Evolutionary conservation across 208 protist genomes (phyloP), one percentile per base, ranked within the genome.

Genomic region (Wallacemonas sp.): DNA sequence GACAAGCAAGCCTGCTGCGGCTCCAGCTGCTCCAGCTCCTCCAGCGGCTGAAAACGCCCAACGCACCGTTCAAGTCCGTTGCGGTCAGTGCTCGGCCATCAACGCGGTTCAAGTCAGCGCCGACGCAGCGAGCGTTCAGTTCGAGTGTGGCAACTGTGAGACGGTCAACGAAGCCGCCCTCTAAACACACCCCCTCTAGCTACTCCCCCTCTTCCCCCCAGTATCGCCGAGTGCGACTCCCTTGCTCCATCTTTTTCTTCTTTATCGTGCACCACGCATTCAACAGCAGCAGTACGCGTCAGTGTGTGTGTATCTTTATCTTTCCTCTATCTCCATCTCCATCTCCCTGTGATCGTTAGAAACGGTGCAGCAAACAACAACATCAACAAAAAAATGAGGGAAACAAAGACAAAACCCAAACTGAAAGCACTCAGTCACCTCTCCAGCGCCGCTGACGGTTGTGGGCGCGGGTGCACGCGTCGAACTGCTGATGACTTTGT

Each of bases 91-190:
- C 70, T 74, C 65, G 54, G 70, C 72, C 54, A 64, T 86, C 32
- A 86, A 94, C 52, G 77, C 80, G 2, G 77, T 94, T 2, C 74
- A 81, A 24, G 69, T 87, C 29, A 61, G 34, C 19, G 55, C 47
- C 1, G 63, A 73, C 36, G 73, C 84, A 1, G 76, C 64, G 23
- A 69, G 27, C 44, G 68, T 94, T 52, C 77, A 85, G 44, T 94
- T 94, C 61, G 76, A 90, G 33, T 94, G 88, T 52, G 88, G 88
- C 2, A 80, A 75, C 16, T 94, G 88, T 52, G 72, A 78, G 33
- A 84, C 74, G 11, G 61, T 89, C 41, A 94, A 91, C 52, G 78
- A 85, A 36, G 83, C 83, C 34, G 64, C 68, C 6, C 65, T 90
- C 26, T 58, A 41, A 41, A 41, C 17, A 49, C 44, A 23, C 44